A percentile compares a stretch with the other conserved stretches of the same genome.
These are phyloP conservation scores for Penicillium sp. DNA, from an alignment of 2,329 filamentous ascomycete species.

Conservation along the genomic window DNA sequence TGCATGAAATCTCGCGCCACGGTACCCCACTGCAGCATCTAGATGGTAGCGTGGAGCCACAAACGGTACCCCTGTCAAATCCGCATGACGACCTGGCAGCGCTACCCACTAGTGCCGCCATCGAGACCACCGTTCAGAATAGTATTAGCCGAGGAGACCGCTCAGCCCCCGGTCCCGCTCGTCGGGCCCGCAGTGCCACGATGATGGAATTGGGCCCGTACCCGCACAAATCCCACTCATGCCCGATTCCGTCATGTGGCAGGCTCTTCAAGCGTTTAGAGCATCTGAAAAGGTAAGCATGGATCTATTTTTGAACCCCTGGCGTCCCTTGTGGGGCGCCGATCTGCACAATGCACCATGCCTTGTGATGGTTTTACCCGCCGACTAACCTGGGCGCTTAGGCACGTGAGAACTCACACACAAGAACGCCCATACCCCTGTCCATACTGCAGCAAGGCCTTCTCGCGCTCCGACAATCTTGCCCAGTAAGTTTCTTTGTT, in stretches of 20 bases:
- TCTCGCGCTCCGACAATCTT: conserved; percentile 97
- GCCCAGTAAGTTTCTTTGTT: conserved; percentile 71
- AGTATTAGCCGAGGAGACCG: conserved; percentile 59
- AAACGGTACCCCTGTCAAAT: conserved; percentile 65
- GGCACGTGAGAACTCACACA: conserved; percentile 98
- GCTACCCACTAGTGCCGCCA: conserved; percentile 62
- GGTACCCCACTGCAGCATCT: conserved; percentile 85
- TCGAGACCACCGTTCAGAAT: conserved; percentile 54
- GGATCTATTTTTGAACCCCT: conserved; percentile 26
- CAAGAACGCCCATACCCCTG: conserved; percentile 99
- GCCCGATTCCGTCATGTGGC: conserved; percentile 97
- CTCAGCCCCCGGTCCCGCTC: conserved; percentile 67
- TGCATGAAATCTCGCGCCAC: conserved; percentile 78
- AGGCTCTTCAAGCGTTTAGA: conserved; percentile 98
- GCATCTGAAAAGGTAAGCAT: conserved; percentile 92
- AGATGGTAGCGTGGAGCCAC: conserved; percentile 76
- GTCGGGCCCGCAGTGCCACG: conserved; percentile 88
- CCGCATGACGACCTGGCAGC: conserved; percentile 66
- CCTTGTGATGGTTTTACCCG: conserved; percentile 48
- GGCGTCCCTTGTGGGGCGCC: conserved; percentile 23
- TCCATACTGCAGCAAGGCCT: conserved; percentile 97
- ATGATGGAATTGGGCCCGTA: conserved; percentile 97
- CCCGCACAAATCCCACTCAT: conserved; percentile 96
- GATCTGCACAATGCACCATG: conserved; percentile 19
- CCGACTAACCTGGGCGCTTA: conserved; percentile 57